These are phyloP conservation scores for Bocquillonia castaneifolia DNA, from an alignment of 441 rosid species.

Conservation along the genomic window DNA sequence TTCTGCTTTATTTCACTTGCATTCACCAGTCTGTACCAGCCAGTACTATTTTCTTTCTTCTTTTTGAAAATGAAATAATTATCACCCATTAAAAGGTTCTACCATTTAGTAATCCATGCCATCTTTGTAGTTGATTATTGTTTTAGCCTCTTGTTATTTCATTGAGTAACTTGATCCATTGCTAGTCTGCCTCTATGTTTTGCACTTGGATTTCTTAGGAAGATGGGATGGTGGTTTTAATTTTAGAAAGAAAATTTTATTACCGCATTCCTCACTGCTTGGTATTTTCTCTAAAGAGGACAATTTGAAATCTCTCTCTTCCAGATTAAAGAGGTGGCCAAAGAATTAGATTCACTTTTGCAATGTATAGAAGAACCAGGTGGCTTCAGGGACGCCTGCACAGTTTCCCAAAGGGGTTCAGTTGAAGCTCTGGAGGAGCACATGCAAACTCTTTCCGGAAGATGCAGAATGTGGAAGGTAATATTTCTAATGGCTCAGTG, in stretches of 20 bases:
- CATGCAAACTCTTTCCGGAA: conserved; percentile 50
- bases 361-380: conserved; percentile 68
- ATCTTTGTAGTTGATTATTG: background rate
- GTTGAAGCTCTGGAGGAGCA: conserved; percentile 70
- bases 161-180: background rate
- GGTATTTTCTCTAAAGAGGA: background rate
- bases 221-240: background rate
- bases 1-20: background rate
- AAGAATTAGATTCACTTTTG: conserved; percentile 70
- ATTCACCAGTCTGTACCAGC: background rate
- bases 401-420: conserved; percentile 49
- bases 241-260: background rate
- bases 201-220: background rate
- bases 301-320: conserved; percentile 22
- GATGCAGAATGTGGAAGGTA: conserved; percentile 69
- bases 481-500: background rate
- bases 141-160: background rate
- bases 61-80: background rate
- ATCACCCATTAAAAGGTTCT: background rate
- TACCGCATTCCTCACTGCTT: background rate
- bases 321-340: conserved; percentile 79
- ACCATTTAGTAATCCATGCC: background rate
- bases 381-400: conserved; percentile 81
- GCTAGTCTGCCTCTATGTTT: background rate
- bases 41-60: background rate